Conservation (phyloP, 1,284 basidiomycete species). For the Apiotrichum montevideense region DNA sequence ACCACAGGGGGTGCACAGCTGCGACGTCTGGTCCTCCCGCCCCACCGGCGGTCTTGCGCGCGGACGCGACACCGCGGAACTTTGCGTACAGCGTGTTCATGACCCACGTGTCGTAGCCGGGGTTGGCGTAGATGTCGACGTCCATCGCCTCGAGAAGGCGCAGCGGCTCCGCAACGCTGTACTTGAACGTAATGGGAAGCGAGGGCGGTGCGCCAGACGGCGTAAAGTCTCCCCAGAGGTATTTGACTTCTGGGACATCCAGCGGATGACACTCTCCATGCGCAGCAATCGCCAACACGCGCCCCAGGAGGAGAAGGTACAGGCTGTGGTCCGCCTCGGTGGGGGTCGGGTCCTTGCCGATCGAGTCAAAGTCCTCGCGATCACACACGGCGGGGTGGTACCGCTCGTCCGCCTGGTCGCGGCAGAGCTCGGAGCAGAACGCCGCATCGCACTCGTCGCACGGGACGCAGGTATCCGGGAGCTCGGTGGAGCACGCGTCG, state of each 20-base stretch:
- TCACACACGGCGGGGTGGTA: slow-evolving; percentile 17
- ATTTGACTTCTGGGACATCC: slow-evolving; percentile 16
- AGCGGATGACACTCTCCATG: slow-evolving; percentile 10
- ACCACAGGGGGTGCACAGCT: slow-evolving; percentile 16
- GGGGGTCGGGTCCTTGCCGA: slow-evolving; percentile 11
- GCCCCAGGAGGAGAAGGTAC: slow-evolving; percentile 11
- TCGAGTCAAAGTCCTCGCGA: slow-evolving; percentile 8
- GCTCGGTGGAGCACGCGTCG: slow-evolving; percentile 13
- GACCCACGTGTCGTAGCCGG: slow-evolving; percentile 11
- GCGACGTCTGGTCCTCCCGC: slow-evolving; percentile 10
- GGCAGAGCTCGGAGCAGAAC: slow-evolving; percentile 12
- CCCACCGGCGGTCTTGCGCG: slow-evolving; percentile 6
- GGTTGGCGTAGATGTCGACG: slow-evolving; percentile 11
- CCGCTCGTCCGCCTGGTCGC: slow-evolving; percentile 7
- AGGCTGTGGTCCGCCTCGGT: slow-evolving; percentile 10
- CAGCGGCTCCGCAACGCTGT: slow-evolving; percentile 12
- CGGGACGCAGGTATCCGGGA: slow-evolving; percentile 4
- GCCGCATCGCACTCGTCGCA: slow-evolving; percentile 13
- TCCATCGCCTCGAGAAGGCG: slow-evolving; percentile 15
- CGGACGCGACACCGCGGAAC: slow-evolving; percentile 13
- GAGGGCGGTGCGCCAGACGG: background rate
- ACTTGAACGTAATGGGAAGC: slow-evolving; percentile 14
- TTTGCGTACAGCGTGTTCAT: slow-evolving; percentile 17
- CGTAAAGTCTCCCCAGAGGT: slow-evolving; percentile 15
- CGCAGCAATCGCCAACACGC: slow-evolving; percentile 11